Base-by-base conservation (phyloP, 306 rosid genomes). In the Inga laurina region DNA sequence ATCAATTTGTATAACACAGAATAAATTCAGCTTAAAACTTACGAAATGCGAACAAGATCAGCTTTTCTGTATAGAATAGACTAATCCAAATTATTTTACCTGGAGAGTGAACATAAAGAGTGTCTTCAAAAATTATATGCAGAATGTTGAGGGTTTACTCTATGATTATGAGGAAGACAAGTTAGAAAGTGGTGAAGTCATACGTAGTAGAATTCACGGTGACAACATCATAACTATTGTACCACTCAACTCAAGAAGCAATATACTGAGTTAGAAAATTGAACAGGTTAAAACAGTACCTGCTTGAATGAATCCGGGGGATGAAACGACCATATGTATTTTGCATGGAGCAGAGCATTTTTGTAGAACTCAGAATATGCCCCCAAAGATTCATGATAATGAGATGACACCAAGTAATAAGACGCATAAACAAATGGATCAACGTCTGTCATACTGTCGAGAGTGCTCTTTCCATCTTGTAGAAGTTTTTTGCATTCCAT, bases 341-440 rank as follows among this genome's bases (percentile, higher is more conserved):
- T 97, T 80, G 92, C 84, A 84, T 97, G 94, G 84, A 94, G 99
- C 89, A 94, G 98, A 80, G 99, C 97, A 81, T 91, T 94, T 89
- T 89, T 97, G 86, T 97, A 97, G 94, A 97, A 94, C 86, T 97
- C 99, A 3, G 99, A 95, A 91, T 90, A 97, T 79, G 94, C 97
- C 87, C 87, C 94, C 18, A 91, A 89, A 24, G 90, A 90, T 72
- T 92, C 94, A 44, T 92, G 73, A 86, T 80, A 92, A 77, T 94
- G 99, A 85, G 98, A 94, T 77, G 98, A 89, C 39, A 94, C 97
- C 98, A 97, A 97, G 86, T 91, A 94, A 85, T 88, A 91, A 88
- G 82, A 91, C 45, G 99, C 97, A 83, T 94, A 91, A 0, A 97
- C 97, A 68, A 97, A 90, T 45, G 99, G 98, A 88, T 97, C 97